These are phyloP conservation scores for Gossypium gossypioides DNA, from an alignment of 441 rosid species.

Conservation along the genomic window DNA sequence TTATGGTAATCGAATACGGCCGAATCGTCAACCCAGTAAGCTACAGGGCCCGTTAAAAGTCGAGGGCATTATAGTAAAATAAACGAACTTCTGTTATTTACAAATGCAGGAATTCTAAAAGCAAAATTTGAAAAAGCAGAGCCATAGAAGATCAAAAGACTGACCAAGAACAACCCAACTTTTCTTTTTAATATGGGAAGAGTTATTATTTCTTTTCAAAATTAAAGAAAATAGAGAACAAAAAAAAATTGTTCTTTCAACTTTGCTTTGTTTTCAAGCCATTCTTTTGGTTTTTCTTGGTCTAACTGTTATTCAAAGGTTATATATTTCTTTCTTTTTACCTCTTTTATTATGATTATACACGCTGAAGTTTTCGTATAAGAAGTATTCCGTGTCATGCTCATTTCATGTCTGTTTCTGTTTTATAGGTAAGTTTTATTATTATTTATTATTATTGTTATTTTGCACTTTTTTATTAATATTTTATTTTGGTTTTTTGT, in stretches of 20 bases:
- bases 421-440: conserved; percentile 8
- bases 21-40: not conserved
- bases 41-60: too few species aligned
- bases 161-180: not conserved
- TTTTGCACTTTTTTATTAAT: not conserved
- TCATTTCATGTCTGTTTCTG: conserved; percentile 3
- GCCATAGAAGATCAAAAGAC: not conserved
- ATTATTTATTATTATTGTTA: too few species aligned
- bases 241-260: conserved; percentile 17
- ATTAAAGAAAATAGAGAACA: not conserved
- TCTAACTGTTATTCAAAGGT: conserved; percentile 6
- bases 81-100: not conserved
- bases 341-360: not conserved
- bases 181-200: not conserved
- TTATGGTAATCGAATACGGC: too few species aligned
- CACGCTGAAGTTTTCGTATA: not conserved
- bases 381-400: not conserved
- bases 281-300: conserved; percentile 19
- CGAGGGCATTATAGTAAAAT: not conserved
- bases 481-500: not conserved
- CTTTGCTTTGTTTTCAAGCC: conserved; percentile 56
- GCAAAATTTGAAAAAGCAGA: conserved; percentile 1
- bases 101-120: not conserved
- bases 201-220: not conserved
- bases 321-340: not conserved